Conservation (phyloP, 1,284 basidiomycete genomes). For the Vanrija sp. region DNA sequence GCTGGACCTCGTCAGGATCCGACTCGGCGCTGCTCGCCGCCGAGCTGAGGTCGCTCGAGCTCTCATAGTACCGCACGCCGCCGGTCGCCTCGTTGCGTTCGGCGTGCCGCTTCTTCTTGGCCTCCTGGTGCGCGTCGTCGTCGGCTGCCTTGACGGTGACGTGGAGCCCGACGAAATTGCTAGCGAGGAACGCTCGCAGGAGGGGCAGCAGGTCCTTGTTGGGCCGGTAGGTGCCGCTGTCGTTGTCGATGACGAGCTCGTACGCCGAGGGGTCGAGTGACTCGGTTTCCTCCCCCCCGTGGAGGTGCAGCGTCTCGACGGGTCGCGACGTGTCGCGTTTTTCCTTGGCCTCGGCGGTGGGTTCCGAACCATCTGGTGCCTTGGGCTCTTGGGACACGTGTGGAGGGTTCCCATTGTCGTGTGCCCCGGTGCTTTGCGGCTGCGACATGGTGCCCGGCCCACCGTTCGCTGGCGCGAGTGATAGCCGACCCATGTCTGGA, state of each 20-base stretch:
- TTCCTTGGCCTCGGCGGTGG: constrained; percentile 2
- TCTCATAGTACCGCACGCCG: neutral
- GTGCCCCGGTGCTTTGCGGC: no score
- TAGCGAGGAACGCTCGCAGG: constrained; percentile 51
- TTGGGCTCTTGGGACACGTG: neutral
- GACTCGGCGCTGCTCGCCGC: neutral
- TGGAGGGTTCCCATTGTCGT: neutral
- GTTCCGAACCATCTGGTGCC: neutral
- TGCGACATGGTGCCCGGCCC: no score
- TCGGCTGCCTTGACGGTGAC: constrained; percentile 58
- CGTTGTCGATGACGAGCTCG: constrained; percentile 56
- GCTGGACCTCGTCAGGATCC: neutral
- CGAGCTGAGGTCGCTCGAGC: neutral
- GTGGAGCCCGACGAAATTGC: constrained; percentile 64
- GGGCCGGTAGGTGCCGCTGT: constrained; percentile 56
- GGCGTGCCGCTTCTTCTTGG: constrained; percentile 34
- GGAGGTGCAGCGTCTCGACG: neutral
- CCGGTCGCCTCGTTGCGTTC: neutral
- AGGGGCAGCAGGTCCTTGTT: constrained; percentile 49
- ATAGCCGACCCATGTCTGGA: no score
- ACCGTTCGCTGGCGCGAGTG: no score
- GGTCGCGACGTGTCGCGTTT: constrained; percentile 9
- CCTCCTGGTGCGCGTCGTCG: constrained; percentile 53
- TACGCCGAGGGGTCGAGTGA: constrained; percentile 41
- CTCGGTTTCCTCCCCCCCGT: constrained; percentile 13